phyloP scores from a whole-genome alignment of 305 asterid species.

The Solanum hybrid region DNA sequence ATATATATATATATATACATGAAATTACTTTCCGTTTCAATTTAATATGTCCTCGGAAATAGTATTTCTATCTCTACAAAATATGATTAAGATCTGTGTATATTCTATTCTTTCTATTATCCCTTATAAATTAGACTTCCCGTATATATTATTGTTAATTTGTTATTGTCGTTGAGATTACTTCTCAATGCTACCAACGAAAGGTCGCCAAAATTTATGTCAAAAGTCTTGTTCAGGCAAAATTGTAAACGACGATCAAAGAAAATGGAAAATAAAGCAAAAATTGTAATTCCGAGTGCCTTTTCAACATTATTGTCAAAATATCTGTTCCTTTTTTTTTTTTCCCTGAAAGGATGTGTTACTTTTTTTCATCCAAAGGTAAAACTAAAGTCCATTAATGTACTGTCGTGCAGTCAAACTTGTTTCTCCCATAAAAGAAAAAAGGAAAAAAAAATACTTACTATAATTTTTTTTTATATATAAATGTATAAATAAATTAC shows the following conservation, averaged over 20 bases:
- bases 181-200: neutral
- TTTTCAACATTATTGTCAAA: neutral
- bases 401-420: neutral
- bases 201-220: neutral
- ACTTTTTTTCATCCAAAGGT: neutral
- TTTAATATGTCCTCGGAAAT: neutral
- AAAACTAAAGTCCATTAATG: neutral
- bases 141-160: neutral
- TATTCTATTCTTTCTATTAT: neutral
- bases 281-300: neutral
- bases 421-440: neutral
- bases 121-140: neutral
- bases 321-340: neutral
- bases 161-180: neutral
- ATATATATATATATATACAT: too few species aligned
- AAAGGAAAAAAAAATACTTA: neutral
- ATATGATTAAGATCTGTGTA: neutral
- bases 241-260: neutral
- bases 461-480: neutral
- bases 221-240: neutral
- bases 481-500: neutral
- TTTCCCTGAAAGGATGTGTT: too few species aligned
- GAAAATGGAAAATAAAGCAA: neutral
- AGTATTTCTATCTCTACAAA: neutral
- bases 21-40: too few species aligned